Evolutionary conservation across 1,284 basidiomycete species (phyloP).

Genomic region (Naganishia sp.): DNA sequence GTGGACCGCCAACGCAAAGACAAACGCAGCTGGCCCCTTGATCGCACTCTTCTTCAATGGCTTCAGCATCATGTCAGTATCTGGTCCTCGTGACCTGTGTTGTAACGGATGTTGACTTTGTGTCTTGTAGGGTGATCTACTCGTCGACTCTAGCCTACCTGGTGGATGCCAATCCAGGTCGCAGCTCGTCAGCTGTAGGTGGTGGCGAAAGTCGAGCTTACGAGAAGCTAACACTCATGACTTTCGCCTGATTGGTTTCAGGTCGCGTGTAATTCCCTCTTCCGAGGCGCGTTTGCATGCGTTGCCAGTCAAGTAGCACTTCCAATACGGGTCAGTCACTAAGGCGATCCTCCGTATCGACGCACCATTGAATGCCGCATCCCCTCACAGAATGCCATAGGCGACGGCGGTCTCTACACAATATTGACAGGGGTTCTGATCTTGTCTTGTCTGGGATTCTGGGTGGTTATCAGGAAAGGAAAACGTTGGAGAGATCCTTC

Average conservation of each 20-base stretch:
- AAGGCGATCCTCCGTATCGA: no score
- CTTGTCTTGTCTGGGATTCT: conserved; percentile 47
- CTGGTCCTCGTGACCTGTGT: not conserved
- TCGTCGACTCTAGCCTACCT: conserved; percentile 61
- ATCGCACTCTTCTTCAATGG: conserved; percentile 64
- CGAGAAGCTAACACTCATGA: not conserved
- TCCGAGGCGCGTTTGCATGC: conserved; percentile 48
- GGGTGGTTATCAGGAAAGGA: conserved; percentile 35
- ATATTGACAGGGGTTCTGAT: conserved; percentile 67
- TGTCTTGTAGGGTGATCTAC: conserved; percentile 44
- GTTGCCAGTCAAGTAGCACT: conserved; percentile 50
- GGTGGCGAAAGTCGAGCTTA: no score
- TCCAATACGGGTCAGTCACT: conserved; percentile 41
- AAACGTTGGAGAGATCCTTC: conserved; percentile 34
- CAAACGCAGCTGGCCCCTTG: conserved; percentile 62
- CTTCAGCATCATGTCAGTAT: conserved; percentile 67
- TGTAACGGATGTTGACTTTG: not conserved
- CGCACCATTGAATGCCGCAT: not conserved
- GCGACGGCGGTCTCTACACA: conserved; percentile 73
- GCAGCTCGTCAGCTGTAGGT: conserved; percentile 42
- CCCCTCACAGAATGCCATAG: conserved; percentile 54
- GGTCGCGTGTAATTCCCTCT: conserved; percentile 49
- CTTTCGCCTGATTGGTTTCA: not conserved
- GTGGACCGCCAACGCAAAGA: conserved; percentile 69
- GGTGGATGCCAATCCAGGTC: conserved; percentile 62